phyloP scores from a whole-genome alignment of 2,329 filamentous ascomycete genomes.

The Verticillium dahliae region DNA sequence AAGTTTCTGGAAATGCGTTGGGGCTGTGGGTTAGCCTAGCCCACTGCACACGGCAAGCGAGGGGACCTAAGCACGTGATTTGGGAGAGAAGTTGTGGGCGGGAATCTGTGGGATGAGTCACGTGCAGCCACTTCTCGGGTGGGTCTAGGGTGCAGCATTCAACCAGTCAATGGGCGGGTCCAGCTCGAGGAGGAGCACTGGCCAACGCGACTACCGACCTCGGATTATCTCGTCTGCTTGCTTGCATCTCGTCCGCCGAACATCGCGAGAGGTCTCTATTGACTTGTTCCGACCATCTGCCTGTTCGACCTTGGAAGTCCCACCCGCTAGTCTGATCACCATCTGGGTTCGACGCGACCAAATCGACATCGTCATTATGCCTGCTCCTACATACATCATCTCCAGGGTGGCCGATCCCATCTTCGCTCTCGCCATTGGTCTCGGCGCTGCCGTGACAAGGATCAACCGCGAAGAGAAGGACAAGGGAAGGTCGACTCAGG shows the following conservation, averaged over 20 bases:
- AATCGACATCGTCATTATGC: conserved; percentile 28
- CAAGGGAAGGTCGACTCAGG: conserved; percentile 44
- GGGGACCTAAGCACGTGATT: conserved; percentile 17
- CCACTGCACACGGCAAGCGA: neutral
- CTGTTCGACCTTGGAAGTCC: neutral
- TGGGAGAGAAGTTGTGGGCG: neutral
- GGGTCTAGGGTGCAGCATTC: neutral
- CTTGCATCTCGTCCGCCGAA: neutral
- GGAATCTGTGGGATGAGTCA: conserved; percentile 17
- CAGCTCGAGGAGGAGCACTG: neutral
- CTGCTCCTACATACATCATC: conserved; percentile 52
- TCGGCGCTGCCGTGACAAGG: conserved; percentile 47
- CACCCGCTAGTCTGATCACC: neutral
- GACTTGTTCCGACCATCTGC: neutral
- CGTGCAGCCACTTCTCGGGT: conserved; percentile 16
- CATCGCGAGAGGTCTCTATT: neutral
- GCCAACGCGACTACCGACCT: neutral
- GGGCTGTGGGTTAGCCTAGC: neutral
- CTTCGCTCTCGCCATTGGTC: conserved; percentile 50
- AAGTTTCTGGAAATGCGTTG: conserved; percentile 1
- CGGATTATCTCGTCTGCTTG: neutral
- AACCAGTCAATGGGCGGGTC: neutral
- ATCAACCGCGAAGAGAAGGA: conserved; percentile 56
- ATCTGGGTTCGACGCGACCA: neutral
- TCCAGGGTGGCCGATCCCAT: conserved; percentile 53